These are phyloP conservation scores for Mortierella sp. DNA, from an alignment of 371 early-diverging fungal genomes.

Conservation along the genomic window DNA sequence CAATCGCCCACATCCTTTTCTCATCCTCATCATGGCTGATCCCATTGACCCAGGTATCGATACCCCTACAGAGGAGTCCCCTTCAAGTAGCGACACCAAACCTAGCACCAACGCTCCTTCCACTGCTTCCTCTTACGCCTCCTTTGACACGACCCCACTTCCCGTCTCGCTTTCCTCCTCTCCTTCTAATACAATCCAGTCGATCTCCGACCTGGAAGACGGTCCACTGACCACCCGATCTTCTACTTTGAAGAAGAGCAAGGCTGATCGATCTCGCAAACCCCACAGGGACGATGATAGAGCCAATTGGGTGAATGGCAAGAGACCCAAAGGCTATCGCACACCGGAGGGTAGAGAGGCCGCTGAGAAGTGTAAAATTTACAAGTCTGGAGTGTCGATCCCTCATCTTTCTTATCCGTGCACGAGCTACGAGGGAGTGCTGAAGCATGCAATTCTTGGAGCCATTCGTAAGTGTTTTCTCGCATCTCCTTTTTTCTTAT, in stretches of 20 bases:
- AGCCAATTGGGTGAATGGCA: conserved; percentile 48
- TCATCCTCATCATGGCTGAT: neutral
- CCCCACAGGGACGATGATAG: conserved; percentile 25
- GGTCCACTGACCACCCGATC: conserved; percentile 5
- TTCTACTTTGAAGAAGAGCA: neutral
- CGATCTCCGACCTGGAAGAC: neutral
- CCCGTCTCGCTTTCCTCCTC: conserved; percentile 1
- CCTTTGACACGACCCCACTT: neutral
- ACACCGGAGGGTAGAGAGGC: conserved; percentile 51
- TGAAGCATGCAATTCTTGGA: conserved; percentile 48
- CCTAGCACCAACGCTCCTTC: neutral
- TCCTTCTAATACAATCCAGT: neutral
- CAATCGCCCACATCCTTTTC: too few relatives aligned
- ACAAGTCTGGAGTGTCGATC: conserved; percentile 43
- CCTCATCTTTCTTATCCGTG: conserved; percentile 41
- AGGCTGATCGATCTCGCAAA: conserved; percentile 13
- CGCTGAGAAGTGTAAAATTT: conserved; percentile 42
- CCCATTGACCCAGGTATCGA: neutral
- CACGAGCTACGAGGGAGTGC: conserved; percentile 45
- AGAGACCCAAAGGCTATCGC: conserved; percentile 46
- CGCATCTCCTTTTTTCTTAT: conserved; percentile 2
- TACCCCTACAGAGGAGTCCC: conserved; percentile 3
- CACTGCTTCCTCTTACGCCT: neutral
- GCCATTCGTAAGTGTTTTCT: conserved; percentile 41
- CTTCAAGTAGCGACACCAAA: conserved; percentile 1